phyloP scores from a whole-genome alignment of 2,329 filamentous ascomycete genomes.

The Aspergillaceae sp. region DNA sequence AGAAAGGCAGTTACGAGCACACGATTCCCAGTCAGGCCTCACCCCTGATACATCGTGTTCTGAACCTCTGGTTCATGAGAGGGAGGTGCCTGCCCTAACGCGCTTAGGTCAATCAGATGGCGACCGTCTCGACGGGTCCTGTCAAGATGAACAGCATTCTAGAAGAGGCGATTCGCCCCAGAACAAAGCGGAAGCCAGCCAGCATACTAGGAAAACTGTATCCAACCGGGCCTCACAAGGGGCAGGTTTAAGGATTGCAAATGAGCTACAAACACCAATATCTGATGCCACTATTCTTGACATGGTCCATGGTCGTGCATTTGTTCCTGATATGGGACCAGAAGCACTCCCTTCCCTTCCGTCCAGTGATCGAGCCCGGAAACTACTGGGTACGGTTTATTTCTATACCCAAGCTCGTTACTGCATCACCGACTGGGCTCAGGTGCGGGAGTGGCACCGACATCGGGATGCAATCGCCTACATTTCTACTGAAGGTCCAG shows the following conservation, averaged over 20 bases:
- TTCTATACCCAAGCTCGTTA: constrained; percentile 14
- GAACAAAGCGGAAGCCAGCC: not conserved
- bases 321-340: constrained; percentile 1
- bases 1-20: constrained; percentile 6
- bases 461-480: constrained; percentile 8
- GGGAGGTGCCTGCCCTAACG: not conserved
- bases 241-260: not conserved
- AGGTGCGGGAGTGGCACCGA: constrained; percentile 12
- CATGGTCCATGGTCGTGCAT: constrained; percentile 2
- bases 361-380: constrained; percentile 3
- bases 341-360: constrained; percentile 6
- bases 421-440: constrained; percentile 14
- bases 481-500: constrained; percentile 1
- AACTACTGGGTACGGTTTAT: constrained; percentile 12
- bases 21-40: not conserved
- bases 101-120: not conserved
- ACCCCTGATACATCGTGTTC: not conserved
- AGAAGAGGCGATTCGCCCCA: not conserved
- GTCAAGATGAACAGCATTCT: not conserved
- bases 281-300: constrained; percentile 2
- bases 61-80: not conserved
- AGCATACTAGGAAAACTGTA: not conserved
- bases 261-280: not conserved
- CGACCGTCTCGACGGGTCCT: not conserved
- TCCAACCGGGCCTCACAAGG: not conserved